Evolutionary conservation across 2,329 filamentous ascomycete genomes (phyloP), one percentile per base, ranked within the genome.

Genomic region (Venturiaceae sp.): DNA sequence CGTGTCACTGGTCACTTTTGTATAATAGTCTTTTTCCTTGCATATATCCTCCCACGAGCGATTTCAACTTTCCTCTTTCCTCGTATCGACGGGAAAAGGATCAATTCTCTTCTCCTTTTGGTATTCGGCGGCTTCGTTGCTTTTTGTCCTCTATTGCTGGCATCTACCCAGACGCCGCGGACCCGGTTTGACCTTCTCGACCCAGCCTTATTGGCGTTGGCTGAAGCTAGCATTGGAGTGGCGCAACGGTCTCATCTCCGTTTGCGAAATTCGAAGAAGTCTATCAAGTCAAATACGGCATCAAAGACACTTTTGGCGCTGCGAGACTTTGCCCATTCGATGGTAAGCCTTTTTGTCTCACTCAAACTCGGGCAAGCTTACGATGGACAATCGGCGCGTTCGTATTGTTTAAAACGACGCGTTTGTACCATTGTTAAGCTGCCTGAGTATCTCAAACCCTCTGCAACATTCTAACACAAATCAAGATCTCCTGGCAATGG

Each of bases 401-500:
- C 19, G 28, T 23, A 13, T 50, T 50, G 44, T 50, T 30, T 3
- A 9, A 50, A 50, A 30, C 44, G 44, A 50, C 44, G 44, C 44
- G 44, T 50, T 50, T 30, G 44, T 50, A 26, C 44, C n/a, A 28
- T 50, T 30, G 44, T 50, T 16, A 50, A 30, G 44, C 44, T 50
- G 44, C 19, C 44, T 23, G 44, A 30, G 23, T 30, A 50, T 14
- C 13, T 50, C 26, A 19, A 53, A 34, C 14, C n/a, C n/a, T n/a
- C n/a, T 19, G 30, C 34, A 36, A 5, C 52, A 23, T 33, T 8
- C 34, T 53, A 37, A 53, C 21, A 53, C n/a, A 13, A n/a, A n/a
- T 57, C 28, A 30, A 56, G 36, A 13, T 56, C 52, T 30, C 34
- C 44, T 44, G 57, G 57, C 37, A 34, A 99, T 97, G 94, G 94